These are phyloP conservation scores for Sphenostylis stenocarpa DNA, from an alignment of 306 rosid genomes.

Conservation along the genomic window DNA sequence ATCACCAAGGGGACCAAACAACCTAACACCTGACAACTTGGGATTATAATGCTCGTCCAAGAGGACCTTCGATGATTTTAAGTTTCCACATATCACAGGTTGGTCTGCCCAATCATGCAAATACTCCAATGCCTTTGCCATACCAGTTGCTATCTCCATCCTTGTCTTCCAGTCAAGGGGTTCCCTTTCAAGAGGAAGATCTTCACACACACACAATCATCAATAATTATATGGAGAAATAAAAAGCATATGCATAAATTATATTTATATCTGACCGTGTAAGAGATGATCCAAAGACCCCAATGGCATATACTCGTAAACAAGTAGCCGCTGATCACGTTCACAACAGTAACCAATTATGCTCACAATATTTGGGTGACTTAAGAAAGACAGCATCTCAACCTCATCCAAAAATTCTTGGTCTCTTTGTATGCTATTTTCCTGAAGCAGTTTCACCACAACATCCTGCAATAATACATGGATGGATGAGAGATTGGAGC, in stretches of 20 bases:
- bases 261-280: conserved; percentile 17
- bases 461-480: conserved; percentile 44
- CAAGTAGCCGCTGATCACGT: conserved; percentile 83
- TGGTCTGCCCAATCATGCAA: conserved; percentile 71
- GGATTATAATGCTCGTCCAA: conserved; percentile 72
- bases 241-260: neutral
- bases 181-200: conserved; percentile 58
- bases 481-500: no score
- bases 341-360: conserved; percentile 86
- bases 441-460: conserved; percentile 88
- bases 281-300: conserved; percentile 68
- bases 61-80: conserved; percentile 80
- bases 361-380: conserved; percentile 79
- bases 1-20: conserved; percentile 78
- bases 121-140: conserved; percentile 87
- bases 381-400: conserved; percentile 85
- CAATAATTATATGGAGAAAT: no score
- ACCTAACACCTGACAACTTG: conserved; percentile 83
- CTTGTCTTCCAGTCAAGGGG: conserved; percentile 90
- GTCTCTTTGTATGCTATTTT: conserved; percentile 76
- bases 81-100: conserved; percentile 78
- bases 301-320: conserved; percentile 51
- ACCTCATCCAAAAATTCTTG: conserved; percentile 84
- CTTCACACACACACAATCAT: neutral
- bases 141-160: conserved; percentile 84